phyloP scores from a whole-genome alignment of 202 grass and related monocot genomes.

The Elaeis oleifera region DNA sequence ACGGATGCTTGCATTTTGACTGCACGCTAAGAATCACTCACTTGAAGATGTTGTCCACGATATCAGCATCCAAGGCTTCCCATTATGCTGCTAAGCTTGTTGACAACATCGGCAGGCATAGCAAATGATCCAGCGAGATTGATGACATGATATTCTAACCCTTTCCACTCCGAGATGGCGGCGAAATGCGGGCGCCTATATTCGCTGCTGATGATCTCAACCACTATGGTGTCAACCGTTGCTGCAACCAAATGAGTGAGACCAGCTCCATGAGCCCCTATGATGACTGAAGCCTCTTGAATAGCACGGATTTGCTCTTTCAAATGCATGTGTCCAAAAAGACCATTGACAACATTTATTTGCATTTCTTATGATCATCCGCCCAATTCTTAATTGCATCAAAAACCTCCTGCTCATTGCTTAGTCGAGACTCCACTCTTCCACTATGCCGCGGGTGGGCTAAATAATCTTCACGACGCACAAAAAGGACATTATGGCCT shows the following conservation, averaged over 20 bases:
- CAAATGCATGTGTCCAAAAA: constrained; percentile 89
- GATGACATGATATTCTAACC: constrained; percentile 75
- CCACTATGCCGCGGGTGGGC: constrained; percentile 87
- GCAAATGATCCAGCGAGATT: constrained; percentile 60
- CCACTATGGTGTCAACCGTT: constrained; percentile 52
- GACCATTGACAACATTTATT: constrained; percentile 77
- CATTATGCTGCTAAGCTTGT: constrained; percentile 52
- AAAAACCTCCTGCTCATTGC: constrained; percentile 73
- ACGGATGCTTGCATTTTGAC: no score
- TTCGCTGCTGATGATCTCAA: constrained; percentile 89
- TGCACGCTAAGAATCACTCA: no score
- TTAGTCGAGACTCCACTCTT: constrained; percentile 77
- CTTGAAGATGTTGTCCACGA: no score
- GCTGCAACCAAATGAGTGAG: constrained; percentile 83
- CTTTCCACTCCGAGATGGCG: constrained; percentile 85
- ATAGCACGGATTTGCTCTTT: constrained; percentile 77
- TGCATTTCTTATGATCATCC: constrained; percentile 48
- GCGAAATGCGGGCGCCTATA: constrained; percentile 76
- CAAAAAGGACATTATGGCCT: constrained; percentile 72
- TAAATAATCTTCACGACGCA: constrained; percentile 87
- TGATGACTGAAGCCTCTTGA: constrained; percentile 66
- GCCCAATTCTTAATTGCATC: constrained; percentile 64
- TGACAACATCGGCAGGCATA: constrained; percentile 31
- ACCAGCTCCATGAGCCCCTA: constrained; percentile 93
- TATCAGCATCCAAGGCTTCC: constrained; percentile 60